Conservation (phyloP, 2,329 filamentous ascomycete species). For the Fusarium nodosum region DNA sequence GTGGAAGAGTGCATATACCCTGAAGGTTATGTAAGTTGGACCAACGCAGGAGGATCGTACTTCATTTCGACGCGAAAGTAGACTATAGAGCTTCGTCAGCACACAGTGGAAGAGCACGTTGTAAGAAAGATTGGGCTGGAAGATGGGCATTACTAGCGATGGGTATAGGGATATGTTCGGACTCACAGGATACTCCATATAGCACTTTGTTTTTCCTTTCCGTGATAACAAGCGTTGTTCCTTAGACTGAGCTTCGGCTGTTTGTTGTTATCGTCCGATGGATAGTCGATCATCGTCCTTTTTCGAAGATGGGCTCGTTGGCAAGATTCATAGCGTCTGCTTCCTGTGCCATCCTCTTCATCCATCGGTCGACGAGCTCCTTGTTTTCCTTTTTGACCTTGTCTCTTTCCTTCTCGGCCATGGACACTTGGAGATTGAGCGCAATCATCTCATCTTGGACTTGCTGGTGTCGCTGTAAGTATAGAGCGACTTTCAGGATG, state of each 20-base stretch:
- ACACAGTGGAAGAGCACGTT: conserved; percentile 38
- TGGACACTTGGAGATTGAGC: conserved; percentile 86
- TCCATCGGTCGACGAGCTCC: conserved; percentile 91
- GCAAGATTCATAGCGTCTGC: conserved; percentile 86
- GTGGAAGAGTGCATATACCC: conserved; percentile 74
- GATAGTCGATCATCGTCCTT: conserved; percentile 42
- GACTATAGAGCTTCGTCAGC: conserved; percentile 53
- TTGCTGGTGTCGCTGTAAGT: conserved; percentile 62
- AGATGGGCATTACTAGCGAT: conserved; percentile 37
- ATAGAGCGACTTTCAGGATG: background rate
- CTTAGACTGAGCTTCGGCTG: conserved; percentile 13
- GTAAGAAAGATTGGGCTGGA: conserved; percentile 40
- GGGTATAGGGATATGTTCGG: conserved; percentile 42
- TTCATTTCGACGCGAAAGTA: conserved; percentile 87
- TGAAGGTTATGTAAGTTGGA: conserved; percentile 91
- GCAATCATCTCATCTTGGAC: conserved; percentile 95
- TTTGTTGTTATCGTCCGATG: conserved; percentile 6
- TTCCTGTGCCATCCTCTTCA: conserved; percentile 87
- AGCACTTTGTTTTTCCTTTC: conserved; percentile 48
- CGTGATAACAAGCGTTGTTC: conserved; percentile 21
- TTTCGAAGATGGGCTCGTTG: conserved; percentile 63
- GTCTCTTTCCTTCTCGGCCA: conserved; percentile 82
- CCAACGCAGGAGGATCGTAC: conserved; percentile 83
- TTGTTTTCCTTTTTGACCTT: conserved; percentile 86
- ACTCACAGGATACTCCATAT: conserved; percentile 54